Percentiles rank a stretch among this genome's conserved stretches.
Evolutionary conservation across 2,329 filamentous ascomycete species (phyloP).

Genomic region (Aspergillus tanneri): DNA sequence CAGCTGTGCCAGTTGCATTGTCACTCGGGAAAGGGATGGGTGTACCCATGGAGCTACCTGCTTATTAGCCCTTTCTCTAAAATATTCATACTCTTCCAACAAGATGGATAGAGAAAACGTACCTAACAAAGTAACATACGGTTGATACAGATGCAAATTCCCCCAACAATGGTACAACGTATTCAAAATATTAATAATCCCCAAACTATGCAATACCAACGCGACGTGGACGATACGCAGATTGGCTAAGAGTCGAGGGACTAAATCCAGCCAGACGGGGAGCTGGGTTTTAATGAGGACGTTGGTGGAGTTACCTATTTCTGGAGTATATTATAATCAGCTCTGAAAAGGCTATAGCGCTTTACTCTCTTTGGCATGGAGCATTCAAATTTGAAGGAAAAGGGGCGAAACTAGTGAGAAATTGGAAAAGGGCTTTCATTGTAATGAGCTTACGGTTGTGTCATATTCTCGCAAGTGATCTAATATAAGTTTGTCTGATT

Average conservation of each 20-base stretch:
- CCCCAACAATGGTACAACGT: constrained; percentile 25
- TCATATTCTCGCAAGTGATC: too few species aligned
- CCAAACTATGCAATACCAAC: constrained; percentile 44
- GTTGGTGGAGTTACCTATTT: constrained; percentile 42
- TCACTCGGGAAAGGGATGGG: neutral
- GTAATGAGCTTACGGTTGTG: too few species aligned
- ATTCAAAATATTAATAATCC: constrained; percentile 47
- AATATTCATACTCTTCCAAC: too few species aligned
- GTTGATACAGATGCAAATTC: constrained; percentile 2
- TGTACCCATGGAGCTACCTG: too few species aligned
- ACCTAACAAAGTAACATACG: constrained; percentile 17
- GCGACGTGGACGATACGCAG: constrained; percentile 34
- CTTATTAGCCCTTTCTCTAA: too few species aligned
- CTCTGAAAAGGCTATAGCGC: too few species aligned
- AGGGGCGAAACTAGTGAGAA: too few species aligned
- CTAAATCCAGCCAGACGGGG: constrained; percentile 42
- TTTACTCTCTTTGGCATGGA: too few species aligned
- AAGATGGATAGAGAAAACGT: too few species aligned
- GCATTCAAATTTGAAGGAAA: too few species aligned
- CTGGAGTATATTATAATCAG: constrained; percentile 7
- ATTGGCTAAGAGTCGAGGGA: constrained; percentile 39
- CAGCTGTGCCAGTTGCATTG: constrained; percentile 27
- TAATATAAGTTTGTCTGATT: too few species aligned
- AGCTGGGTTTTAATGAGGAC: constrained; percentile 40
- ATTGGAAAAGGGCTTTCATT: too few species aligned